phyloP scores from a whole-genome alignment of 345 rosid genomes.

The Rubroshorea leprosula region DNA sequence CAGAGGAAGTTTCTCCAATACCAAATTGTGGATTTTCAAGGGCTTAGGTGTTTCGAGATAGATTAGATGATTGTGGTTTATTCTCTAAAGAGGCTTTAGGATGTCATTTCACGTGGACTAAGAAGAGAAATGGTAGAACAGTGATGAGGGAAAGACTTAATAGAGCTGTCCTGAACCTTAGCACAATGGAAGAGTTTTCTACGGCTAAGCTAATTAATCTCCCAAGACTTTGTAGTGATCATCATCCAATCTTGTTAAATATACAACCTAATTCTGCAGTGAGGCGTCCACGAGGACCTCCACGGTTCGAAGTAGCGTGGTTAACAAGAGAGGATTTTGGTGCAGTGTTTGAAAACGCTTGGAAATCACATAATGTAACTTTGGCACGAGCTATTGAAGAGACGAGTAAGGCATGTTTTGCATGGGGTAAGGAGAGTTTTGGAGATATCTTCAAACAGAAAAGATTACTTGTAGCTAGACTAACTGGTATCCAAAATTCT shows the following conservation, averaged over 20 bases:
- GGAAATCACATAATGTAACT: background rate
- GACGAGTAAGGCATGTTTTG: background rate
- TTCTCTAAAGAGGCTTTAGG: background rate
- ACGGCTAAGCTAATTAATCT: background rate
- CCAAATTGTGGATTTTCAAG: background rate
- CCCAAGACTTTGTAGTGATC: background rate
- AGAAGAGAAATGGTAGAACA: background rate
- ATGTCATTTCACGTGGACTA: background rate
- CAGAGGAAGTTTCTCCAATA: background rate
- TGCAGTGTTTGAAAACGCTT: background rate
- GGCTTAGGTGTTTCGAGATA: background rate
- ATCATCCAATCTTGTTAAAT: background rate
- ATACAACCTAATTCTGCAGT: no score
- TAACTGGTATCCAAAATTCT: background rate
- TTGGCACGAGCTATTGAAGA: background rate
- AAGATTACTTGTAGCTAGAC: background rate
- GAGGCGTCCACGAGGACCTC: background rate
- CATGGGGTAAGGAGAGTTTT: background rate
- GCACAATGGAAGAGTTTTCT: background rate
- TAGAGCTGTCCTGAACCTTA: background rate
- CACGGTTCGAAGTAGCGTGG: background rate
- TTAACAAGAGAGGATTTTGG: background rate
- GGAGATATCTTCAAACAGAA: background rate
- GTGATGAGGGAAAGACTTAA: background rate
- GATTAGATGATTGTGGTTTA: background rate